phyloP scores from a whole-genome alignment of 768 basidiomycete species.

The Tephrocybe sp. region DNA sequence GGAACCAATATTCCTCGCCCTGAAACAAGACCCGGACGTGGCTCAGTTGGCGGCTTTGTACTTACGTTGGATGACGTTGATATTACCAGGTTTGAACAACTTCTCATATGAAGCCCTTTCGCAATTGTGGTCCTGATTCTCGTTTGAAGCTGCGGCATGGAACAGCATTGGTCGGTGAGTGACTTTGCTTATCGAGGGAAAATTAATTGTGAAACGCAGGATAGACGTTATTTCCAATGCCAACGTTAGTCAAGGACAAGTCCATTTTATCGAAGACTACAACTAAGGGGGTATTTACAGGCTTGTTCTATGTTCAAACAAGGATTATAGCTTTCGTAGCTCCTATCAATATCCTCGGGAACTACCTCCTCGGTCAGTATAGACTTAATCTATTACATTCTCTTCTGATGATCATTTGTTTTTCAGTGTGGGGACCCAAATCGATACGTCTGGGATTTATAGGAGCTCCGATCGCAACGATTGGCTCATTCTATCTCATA shows the following conservation, averaged over 20 bases:
- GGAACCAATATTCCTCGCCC: constrained; percentile 68
- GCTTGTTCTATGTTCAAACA: constrained; percentile 81
- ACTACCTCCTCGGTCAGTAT: too few species aligned
- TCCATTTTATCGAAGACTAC: too few species aligned
- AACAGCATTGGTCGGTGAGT: constrained; percentile 22
- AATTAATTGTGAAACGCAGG: background rate
- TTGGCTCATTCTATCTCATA: constrained; percentile 80
- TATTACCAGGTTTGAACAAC: constrained; percentile 58
- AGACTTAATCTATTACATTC: too few species aligned
- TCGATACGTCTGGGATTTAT: constrained; percentile 80
- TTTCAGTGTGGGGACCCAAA: constrained; percentile 85
- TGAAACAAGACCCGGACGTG: constrained; percentile 80
- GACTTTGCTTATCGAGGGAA: background rate
- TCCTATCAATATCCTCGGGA: constrained; percentile 78
- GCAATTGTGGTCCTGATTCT: background rate
- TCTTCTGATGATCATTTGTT: too few species aligned
- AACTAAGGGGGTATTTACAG: constrained; percentile 32
- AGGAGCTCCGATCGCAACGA: constrained; percentile 87
- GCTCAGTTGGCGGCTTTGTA: constrained; percentile 73
- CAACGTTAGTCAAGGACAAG: constrained; percentile 61
- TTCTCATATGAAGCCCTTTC: background rate
- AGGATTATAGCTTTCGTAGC: constrained; percentile 77
- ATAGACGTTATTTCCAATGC: constrained; percentile 73
- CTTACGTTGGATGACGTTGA: constrained; percentile 68
- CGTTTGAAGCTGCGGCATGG: constrained; percentile 39